Conservation (phyloP, 176 grass and related monocot species). For the Urochloa ruziziensis region DNA sequence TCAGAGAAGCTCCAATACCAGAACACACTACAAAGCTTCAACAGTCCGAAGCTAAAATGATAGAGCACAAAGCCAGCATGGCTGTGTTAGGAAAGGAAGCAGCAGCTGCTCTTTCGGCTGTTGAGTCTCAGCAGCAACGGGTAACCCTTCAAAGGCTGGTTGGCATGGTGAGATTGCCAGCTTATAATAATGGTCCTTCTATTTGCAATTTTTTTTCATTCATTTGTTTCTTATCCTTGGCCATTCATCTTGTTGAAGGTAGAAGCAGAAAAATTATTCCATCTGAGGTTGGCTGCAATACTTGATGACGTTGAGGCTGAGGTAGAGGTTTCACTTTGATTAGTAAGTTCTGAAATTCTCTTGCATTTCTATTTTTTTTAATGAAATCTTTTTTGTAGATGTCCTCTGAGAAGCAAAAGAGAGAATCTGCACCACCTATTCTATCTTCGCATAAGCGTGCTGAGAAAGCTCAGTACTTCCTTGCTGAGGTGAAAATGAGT, state of each 20-base stretch:
- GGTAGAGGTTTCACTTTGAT: conserved; percentile 47
- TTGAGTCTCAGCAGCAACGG: conserved; percentile 92
- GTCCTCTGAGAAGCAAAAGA: conserved; percentile 92
- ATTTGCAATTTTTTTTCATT: conserved; percentile 12
- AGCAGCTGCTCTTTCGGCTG: conserved; percentile 66
- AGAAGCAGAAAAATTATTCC: conserved; percentile 94
- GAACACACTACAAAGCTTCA: conserved; percentile 89
- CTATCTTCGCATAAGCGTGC: conserved; percentile 76
- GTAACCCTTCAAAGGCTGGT: conserved; percentile 81
- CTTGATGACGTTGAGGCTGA: conserved; percentile 98
- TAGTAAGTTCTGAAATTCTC: conserved; percentile 8
- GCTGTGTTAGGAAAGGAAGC: conserved; percentile 97
- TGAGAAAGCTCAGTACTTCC: conserved; percentile 91
- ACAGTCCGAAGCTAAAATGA: conserved; percentile 84
- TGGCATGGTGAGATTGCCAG: conserved; percentile 59
- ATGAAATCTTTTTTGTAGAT: conserved; percentile 55
- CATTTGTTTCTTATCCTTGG: conserved; percentile 31
- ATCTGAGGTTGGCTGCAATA: conserved; percentile 90
- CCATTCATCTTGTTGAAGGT: conserved; percentile 60
- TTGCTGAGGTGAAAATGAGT: conserved; percentile 77
- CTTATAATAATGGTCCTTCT: neutral
- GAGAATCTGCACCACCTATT: conserved; percentile 78
- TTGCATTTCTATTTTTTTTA: conserved; percentile 19
- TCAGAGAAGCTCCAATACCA: conserved; percentile 78
- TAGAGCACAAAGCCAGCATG: conserved; percentile 90